Base-by-base conservation (phyloP, 805 yeast genomes). In the Saccharomycopsis schoenii region DNA sequence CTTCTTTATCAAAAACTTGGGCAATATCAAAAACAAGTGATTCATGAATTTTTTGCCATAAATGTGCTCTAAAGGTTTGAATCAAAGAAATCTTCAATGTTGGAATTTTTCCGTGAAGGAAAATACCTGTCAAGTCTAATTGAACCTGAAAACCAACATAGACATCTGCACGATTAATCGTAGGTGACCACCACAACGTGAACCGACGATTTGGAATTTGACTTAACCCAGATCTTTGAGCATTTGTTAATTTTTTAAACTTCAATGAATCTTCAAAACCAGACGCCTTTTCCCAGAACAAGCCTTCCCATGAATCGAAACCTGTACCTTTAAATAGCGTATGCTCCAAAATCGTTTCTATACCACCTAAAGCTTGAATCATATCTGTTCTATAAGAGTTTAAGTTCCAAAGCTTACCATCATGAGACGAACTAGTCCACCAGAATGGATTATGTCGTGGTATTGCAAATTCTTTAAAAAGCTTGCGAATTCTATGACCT, bases 171-270 rank as follows among this genome's bases (percentile, higher is more conserved):
- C 99, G 82, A 69, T 94, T 94, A 68, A 94, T 94, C 0, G 99
- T 94, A 5, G 99, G 99, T 0, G 97, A 91, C 99, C 99, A 94
- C 99, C 99, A 94, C 37, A 94, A 76, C 0, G 99, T 94, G 70
- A 94, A 94, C 55, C 99, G 81, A 71, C 99, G 85, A 70, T 94
- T 94, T 2, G 99, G 99, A 68, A 94, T 93, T 74, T 94, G 99
- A 69, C 96, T 89, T 66, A 94, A 80, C 70, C 99, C 99, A 4
- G 97, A 86, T 68, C 99, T 79, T 76, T 94, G 99, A 1, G 99
- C 99, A 73, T 93, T 93, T 1, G 99, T 94, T 67, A 94, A 80
- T 70, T 93, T 94, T 72, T 92, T 91, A 73, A 91, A 89, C 71
- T 92, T 93, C 81, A 94, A 81, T 0, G 97, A 88, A 68, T 94